Conservation (phyloP, 257 asterid species). For the Agastache rugosa region DNA sequence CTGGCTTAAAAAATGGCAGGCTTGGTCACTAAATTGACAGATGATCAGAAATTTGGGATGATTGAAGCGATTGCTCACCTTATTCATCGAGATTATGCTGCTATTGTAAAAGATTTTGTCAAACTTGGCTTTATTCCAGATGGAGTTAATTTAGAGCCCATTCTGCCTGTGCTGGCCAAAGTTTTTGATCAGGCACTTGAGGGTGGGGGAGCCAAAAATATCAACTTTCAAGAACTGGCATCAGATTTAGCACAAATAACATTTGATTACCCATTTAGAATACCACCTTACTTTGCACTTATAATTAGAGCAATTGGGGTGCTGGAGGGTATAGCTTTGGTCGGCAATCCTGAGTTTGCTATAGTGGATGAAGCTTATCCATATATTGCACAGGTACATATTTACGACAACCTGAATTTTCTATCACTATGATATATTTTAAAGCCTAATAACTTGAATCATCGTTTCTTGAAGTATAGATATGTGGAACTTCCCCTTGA, state of each 20-base stretch:
- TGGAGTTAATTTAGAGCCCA: slow-evolving; percentile 94
- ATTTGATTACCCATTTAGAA: slow-evolving; percentile 93
- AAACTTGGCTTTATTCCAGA: slow-evolving; percentile 90
- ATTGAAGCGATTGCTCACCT: slow-evolving; percentile 99
- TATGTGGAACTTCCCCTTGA: neutral
- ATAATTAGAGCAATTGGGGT: slow-evolving; percentile 98
- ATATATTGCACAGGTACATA: slow-evolving; percentile 89
- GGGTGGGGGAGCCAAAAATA: slow-evolving; percentile 97
- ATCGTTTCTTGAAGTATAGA: neutral
- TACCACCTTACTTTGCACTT: slow-evolving; percentile 98
- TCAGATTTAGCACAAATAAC: slow-evolving; percentile 98
- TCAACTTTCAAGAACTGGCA: slow-evolving; percentile 97
- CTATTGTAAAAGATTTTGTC: slow-evolving; percentile 95
- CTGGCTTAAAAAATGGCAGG: slow-evolving; percentile 60
- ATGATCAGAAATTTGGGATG: slow-evolving; percentile 98
- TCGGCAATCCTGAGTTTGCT: slow-evolving; percentile 97
- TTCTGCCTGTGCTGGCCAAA: slow-evolving; percentile 96
- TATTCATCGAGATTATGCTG: slow-evolving; percentile 94
- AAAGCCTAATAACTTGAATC: neutral
- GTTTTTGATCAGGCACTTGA: slow-evolving; percentile 99
- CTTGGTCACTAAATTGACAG: slow-evolving; percentile 89
- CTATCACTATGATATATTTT: slow-evolving; percentile 8
- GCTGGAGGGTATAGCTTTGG: slow-evolving; percentile 98
- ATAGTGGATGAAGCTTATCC: slow-evolving; percentile 99
- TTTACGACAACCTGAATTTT: neutral